Evolutionary conservation across 176 grass and related monocot genomes (phyloP).

Genomic region (Eleusine indica): DNA sequence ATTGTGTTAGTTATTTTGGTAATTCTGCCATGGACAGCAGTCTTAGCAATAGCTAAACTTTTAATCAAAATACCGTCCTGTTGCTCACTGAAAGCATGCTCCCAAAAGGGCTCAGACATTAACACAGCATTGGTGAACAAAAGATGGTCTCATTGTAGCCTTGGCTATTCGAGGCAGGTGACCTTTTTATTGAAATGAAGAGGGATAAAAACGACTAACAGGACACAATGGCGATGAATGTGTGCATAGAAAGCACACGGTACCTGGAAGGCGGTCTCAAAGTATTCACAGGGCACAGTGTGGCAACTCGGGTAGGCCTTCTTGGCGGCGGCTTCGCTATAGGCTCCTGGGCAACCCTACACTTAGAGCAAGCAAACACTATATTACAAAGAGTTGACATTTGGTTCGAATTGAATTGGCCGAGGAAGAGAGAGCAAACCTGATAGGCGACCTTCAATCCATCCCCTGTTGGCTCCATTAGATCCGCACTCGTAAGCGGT

Average conservation of each 20-base stretch:
- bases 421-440: constrained; percentile 34
- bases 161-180: not conserved
- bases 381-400: not conserved
- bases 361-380: constrained; percentile 6
- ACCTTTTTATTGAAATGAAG: not conserved
- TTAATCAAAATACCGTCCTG: not conserved
- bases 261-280: constrained; percentile 79
- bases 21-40: not conserved
- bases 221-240: not conserved
- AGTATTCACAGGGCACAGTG: constrained; percentile 76
- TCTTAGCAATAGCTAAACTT: not conserved
- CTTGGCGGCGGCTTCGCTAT: constrained; percentile 78
- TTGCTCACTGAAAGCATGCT: not conserved
- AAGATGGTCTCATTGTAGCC: not conserved
- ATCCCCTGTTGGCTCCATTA: constrained; percentile 42
- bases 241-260: not conserved
- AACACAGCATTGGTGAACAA: not conserved
- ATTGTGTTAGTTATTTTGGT: not conserved
- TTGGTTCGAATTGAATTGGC: not conserved
- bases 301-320: constrained; percentile 84
- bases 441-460: constrained; percentile 71
- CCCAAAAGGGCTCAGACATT: not conserved
- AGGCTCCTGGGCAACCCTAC: constrained; percentile 73
- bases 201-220: not conserved
- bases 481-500: constrained; percentile 57